phyloP scores from a whole-genome alignment of 2,329 filamentous ascomycete genomes.

The Alternaria gansuensis region DNA sequence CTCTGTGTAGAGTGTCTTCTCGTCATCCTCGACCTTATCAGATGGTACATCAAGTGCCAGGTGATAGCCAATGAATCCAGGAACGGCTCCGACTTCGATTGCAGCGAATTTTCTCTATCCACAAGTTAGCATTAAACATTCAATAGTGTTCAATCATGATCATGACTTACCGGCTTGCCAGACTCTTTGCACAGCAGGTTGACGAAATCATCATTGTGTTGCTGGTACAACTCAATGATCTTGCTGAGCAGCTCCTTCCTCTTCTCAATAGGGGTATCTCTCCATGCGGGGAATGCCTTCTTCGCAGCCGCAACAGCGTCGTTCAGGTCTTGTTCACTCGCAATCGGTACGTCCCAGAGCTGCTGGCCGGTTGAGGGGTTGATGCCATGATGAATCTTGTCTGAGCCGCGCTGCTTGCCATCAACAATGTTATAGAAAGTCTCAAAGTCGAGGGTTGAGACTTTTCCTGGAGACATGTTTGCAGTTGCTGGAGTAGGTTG shows the following conservation, averaged over 20 bases:
- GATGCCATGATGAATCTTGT: conserved; percentile 57
- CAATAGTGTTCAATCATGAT: too few relatives aligned
- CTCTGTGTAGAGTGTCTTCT: conserved; percentile 58
- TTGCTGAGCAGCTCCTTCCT: conserved; percentile 46
- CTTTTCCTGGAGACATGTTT: conserved; percentile 59
- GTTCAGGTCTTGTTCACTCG: conserved; percentile 61
- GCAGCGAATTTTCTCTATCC: conserved; percentile 53
- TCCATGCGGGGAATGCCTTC: conserved; percentile 60
- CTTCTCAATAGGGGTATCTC: conserved; percentile 45
- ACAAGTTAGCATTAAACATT: conserved; percentile 15
- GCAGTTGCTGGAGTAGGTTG: conserved; percentile 4
- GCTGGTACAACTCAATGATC: conserved; percentile 36
- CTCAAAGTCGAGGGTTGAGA: conserved; percentile 51
- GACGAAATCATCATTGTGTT: conserved; percentile 44
- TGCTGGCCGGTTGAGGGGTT: conserved; percentile 62
- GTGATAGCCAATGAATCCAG: conserved; percentile 53
- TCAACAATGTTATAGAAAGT: conserved; percentile 64
- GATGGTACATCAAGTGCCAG: conserved; percentile 45
- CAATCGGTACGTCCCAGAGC: conserved; percentile 62
- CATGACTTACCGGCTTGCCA: conserved; percentile 47
- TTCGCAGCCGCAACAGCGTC: conserved; percentile 60
- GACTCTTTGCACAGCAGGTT: conserved; percentile 49
- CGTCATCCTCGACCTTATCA: conserved; percentile 56
- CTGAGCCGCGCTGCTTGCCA: conserved; percentile 58
- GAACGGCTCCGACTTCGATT: conserved; percentile 52